Base-by-base conservation (phyloP, 1,284 basidiomycete species). In the Agaricales sp. region DNA sequence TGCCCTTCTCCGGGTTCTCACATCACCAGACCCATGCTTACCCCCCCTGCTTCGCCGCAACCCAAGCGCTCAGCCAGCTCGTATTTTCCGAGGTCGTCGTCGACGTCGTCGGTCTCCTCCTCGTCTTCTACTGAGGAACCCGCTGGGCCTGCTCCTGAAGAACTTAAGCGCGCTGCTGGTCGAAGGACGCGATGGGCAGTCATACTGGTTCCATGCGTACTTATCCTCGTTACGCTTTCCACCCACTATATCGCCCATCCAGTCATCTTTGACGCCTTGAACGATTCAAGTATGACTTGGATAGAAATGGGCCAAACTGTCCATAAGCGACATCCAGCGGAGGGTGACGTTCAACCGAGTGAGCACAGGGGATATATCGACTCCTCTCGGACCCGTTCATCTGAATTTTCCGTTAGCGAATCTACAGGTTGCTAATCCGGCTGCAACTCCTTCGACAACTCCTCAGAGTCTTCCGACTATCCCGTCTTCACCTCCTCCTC, bases 191-290 rank as follows among this genome's bases (percentile, higher is more conserved):
- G 66, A 54, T 75, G 71, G 70, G 65, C 72, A 2, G 67, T 79
- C 45, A 53, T 84, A 39, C 54, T 79, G 30, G 68, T 82, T 1
- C 81, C 81, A 11, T 53, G 78, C 8, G 54, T 67, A 19, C 68
- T 86, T 47, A 59, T 79, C 26, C 51, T 78, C 39, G 69, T 84
- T 51, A 75, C 77, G 3, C 58, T 67, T 8, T 74, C 70, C 14
- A 76, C 77, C 16, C 74, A 68, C 18, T 76, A 70, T 55, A 51
- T 72, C 53, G 59, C 70, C 4, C 76, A 74, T 55, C 74, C 74
- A 21, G 65, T 64, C 25, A 62, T 66, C 8, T 67, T 78, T 52
- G 72, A 75, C 58, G 53, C 70, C 19, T 57, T 77, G 51, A 63
- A 66, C 19, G 58, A 56, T n/a, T 51, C 57, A 12, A 50, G 45